These are phyloP conservation scores for Protea cynaroides DNA, from an alignment of 164 flowering plant genomes.

Conservation along the genomic window DNA sequence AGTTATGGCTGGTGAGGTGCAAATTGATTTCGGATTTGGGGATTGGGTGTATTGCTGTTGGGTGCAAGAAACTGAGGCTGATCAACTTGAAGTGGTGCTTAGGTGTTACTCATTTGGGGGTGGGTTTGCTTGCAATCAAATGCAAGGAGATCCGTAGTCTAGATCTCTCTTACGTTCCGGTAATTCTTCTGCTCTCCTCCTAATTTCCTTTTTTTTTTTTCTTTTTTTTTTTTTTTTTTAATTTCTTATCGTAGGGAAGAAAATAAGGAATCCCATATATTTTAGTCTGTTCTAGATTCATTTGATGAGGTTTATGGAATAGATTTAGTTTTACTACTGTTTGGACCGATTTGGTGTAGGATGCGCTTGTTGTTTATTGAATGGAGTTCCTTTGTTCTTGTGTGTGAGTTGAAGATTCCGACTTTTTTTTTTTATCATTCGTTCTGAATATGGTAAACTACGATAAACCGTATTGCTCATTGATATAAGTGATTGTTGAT, in stretches of 20 bases:
- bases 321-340: background rate
- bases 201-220: background rate
- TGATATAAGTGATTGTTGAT: too few relatives aligned
- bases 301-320: background rate
- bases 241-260: too few relatives aligned
- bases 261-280: too few relatives aligned
- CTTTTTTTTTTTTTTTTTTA: background rate
- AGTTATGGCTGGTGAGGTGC: conserved; percentile 72
- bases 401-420: too few relatives aligned
- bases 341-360: too few relatives aligned
- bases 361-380: too few relatives aligned
- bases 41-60: conserved; percentile 83
- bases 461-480: too few relatives aligned
- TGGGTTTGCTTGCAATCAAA: conserved; percentile 73
- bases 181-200: conserved; percentile 13
- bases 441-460: too few relatives aligned
- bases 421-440: too few relatives aligned
- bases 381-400: too few relatives aligned
- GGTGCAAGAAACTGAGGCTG: conserved; percentile 64
- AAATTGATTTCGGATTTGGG: conserved; percentile 77
- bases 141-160: conserved; percentile 60
- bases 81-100: conserved; percentile 78
- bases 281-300: too few relatives aligned
- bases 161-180: conserved; percentile 87
- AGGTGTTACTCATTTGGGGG: conserved; percentile 79